Evolutionary conservation across 768 basidiomycete genomes (phyloP), one percentile per base, ranked within the genome.

Genomic region (Psilocybe cyanescens): DNA sequence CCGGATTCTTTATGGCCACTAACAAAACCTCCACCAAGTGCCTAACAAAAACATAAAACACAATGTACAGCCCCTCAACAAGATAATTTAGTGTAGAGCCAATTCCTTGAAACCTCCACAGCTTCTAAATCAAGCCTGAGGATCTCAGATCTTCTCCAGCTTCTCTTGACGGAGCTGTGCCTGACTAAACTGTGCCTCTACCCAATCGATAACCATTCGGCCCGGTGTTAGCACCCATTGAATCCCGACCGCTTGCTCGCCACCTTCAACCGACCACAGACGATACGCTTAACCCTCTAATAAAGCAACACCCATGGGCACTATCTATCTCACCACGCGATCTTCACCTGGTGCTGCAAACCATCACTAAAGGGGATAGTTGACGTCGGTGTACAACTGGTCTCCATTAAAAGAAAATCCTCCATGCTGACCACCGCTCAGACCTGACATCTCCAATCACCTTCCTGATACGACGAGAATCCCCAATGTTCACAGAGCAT

Each of bases 131-230:
- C 5, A 53, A 44, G 16, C 19, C 51, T 31, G n/a, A 3, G 30
- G 53, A 60, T 60, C 59, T 60, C 8, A 60, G 59, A 60, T 60
- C 54, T 55, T 41, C 46, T 17, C 51, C 24, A 50, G 33, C 35
- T 46, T 39, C 54, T 56, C 12, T 11, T 50, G 33, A 14, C 39
- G 54, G 37, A 37, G 31, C 33, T 37, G 67, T 67, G 60, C 65
- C 67, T 66, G 65, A 55, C 61, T 63, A 67, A 50, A 24, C 65
- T 62, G 65, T 19, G 8, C 28, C 47, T 44, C 41, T 44, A 44
- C 58, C 58, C 39, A 57, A 59, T 59, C 53, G 47, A 60, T 48
- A 53, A 50, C 45, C 29, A 41, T 19, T 48, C 47, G 47, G 49
- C 35, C 60, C 60, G 54, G 30, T 9, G 1, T 28, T 3, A 5